Percentiles rank a stretch among this genome's conserved stretches.
These are phyloP conservation scores for Penicillium concentricum DNA, from an alignment of 2,329 filamentous ascomycete genomes.

Conservation along the genomic window DNA sequence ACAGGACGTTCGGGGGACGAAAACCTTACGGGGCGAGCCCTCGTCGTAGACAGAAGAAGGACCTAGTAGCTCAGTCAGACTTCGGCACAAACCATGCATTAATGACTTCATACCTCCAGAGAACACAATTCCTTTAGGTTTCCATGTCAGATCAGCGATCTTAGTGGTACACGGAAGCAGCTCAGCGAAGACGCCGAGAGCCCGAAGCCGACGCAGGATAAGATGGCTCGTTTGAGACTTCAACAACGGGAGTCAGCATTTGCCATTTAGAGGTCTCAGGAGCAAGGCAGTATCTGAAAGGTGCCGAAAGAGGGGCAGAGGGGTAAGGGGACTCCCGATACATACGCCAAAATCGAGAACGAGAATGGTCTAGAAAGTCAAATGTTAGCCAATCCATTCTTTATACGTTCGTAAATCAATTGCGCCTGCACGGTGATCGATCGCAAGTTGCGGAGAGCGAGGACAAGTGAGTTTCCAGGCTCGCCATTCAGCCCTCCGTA, in stretches of 20 bases:
- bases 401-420: neutral
- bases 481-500: neutral
- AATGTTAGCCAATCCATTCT: constrained; percentile 10
- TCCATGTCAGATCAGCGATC: constrained; percentile 71
- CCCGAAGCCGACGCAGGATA: constrained; percentile 58
- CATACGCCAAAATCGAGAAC: constrained; percentile 16
- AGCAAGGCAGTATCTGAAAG: too few species aligned
- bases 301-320: neutral
- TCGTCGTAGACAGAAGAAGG: constrained; percentile 79
- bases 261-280: too few species aligned
- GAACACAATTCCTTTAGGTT: constrained; percentile 79
- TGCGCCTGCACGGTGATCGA: neutral
- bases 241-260: constrained; percentile 4
- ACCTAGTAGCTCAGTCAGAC: constrained; percentile 38
- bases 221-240: constrained; percentile 14
- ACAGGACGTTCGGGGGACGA: neutral
- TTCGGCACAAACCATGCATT: neutral
- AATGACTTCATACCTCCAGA: constrained; percentile 49
- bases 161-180: constrained; percentile 86
- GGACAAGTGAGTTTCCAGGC: neutral
- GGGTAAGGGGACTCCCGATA: neutral
- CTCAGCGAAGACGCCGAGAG: constrained; percentile 80
- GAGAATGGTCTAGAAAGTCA: constrained; percentile 9
- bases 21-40: constrained; percentile 57
- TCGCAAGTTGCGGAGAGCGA: constrained; percentile 9